Conservation (phyloP, 2,329 filamentous ascomycete genomes). For the Mycosphaerella sp. region DNA sequence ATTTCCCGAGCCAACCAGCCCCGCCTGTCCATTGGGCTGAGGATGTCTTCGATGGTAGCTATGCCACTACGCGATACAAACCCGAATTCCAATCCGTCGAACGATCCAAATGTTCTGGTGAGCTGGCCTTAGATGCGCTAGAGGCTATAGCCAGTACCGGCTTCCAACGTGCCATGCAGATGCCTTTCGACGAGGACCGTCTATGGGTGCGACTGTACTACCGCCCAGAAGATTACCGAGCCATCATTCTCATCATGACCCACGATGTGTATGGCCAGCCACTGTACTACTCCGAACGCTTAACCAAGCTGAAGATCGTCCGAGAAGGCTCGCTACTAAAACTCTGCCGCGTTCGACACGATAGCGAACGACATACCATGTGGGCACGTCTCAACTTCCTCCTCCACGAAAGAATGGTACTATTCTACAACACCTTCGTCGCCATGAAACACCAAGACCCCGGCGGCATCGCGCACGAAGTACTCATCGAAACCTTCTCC, state of each 20-base stretch:
- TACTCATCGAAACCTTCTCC: slow-evolving; percentile 44
- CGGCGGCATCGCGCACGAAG: slow-evolving; percentile 33
- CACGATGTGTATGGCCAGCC: slow-evolving; percentile 38
- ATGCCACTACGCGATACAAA: slow-evolving; percentile 36
- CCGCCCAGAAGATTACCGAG: slow-evolving; percentile 46
- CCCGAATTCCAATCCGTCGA: slow-evolving; percentile 20
- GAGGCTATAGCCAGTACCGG: slow-evolving; percentile 31
- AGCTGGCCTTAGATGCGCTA: slow-evolving; percentile 18
- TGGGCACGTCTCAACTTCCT: slow-evolving; percentile 53
- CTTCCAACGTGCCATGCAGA: slow-evolving; percentile 38
- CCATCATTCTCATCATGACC: slow-evolving; percentile 49
- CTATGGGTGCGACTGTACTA: slow-evolving; percentile 38
- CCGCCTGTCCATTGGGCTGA: slow-evolving; percentile 38
- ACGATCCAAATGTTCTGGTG: slow-evolving; percentile 23
- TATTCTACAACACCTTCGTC: slow-evolving; percentile 53
- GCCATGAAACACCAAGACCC: slow-evolving; percentile 54
- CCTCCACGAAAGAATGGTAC: slow-evolving; percentile 51
- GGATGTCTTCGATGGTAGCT: slow-evolving; percentile 40
- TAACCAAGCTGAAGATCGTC: slow-evolving; percentile 44
- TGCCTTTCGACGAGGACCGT: slow-evolving; percentile 47
- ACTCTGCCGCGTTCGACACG: slow-evolving; percentile 26
- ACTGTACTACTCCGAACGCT: slow-evolving; percentile 44
- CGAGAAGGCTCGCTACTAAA: slow-evolving; percentile 39
- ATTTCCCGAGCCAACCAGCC: slow-evolving; percentile 13
- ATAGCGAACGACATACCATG: slow-evolving; percentile 30